These are phyloP conservation scores for Vaccinium myrtillus DNA, from an alignment of 148 eudicot genomes.

Conservation along the genomic window DNA sequence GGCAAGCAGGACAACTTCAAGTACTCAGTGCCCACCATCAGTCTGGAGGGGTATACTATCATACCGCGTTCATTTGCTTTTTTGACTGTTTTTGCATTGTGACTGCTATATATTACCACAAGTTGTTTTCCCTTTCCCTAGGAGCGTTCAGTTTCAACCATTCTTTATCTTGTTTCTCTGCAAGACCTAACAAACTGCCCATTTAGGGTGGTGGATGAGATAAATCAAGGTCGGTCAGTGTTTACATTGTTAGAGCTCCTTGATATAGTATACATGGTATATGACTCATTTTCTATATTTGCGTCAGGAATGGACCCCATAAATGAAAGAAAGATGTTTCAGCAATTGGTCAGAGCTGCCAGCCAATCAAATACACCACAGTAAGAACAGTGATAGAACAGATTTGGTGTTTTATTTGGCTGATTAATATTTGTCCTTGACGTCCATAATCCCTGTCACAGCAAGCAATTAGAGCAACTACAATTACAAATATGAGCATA, in stretches of 20 bases:
- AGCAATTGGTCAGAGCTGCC: conserved; percentile 95
- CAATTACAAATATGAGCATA: neutral
- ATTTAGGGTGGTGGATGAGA: conserved; percentile 98
- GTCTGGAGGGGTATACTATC: conserved; percentile 88
- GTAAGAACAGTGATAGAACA: conserved; percentile 42
- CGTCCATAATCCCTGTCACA: neutral
- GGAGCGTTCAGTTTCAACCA: conserved; percentile 99
- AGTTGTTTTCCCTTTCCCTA: conserved; percentile 26
- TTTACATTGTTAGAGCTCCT: neutral
- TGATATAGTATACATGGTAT: neutral
- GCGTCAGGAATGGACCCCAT: conserved; percentile 91
- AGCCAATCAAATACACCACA: conserved; percentile 95
- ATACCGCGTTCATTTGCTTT: conserved; percentile 5
- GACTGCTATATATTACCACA: conserved; percentile 21
- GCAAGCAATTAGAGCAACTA: neutral
- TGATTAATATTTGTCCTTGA: neutral
- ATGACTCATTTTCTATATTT: neutral
- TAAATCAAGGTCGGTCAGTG: conserved; percentile 75
- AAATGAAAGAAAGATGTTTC: conserved; percentile 98
- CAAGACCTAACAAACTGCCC: conserved; percentile 99
- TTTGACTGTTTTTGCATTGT: conserved; percentile 15
- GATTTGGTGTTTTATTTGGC: neutral
- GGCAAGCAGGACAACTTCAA: conserved; percentile 94
- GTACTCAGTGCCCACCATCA: conserved; percentile 98
- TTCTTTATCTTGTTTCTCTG: conserved; percentile 91